Evolutionary conservation across 805 yeast species (phyloP).

Genomic region (Candida cerambycidarum): DNA sequence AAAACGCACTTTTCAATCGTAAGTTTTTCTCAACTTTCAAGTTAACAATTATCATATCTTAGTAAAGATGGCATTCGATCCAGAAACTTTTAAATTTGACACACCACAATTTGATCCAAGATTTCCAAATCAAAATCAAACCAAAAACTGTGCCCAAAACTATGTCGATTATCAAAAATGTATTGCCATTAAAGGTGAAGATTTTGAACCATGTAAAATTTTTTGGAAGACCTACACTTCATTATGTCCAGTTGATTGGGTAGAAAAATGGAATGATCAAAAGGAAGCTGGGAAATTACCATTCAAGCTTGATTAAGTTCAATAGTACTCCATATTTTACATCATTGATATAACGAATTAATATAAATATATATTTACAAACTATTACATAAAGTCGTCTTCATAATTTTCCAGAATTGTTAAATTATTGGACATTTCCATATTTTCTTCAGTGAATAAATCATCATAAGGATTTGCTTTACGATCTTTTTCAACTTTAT

Average conservation of each 20-base stretch:
- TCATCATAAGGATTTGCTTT: constrained; percentile 35
- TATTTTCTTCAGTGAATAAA: constrained; percentile 32
- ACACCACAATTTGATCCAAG: constrained; percentile 74
- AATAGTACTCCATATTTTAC: background rate
- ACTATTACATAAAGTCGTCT: constrained; percentile 18
- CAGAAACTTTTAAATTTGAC: constrained; percentile 41
- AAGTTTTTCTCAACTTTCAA: constrained; percentile 3
- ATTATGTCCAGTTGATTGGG: constrained; percentile 82
- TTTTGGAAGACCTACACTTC: constrained; percentile 90
- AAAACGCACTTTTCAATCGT: constrained; percentile 3
- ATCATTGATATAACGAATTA: constrained; percentile 9
- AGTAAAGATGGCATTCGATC: constrained; percentile 34
- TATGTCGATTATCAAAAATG: constrained; percentile 98
- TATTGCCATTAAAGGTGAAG: constrained; percentile 95
- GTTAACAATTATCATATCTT: background rate
- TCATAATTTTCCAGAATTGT: constrained; percentile 17
- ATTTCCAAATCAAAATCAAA: constrained; percentile 96
- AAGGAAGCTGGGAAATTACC: constrained; percentile 57
- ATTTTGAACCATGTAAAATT: constrained; percentile 94
- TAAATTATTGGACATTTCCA: constrained; percentile 18
- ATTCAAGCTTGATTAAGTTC: constrained; percentile 34
- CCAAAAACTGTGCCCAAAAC: constrained; percentile 97
- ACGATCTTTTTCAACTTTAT: constrained; percentile 39
- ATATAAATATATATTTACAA: constrained; percentile 5
- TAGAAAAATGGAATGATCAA: constrained; percentile 86